phyloP scores from a whole-genome alignment of 768 basidiomycete species.

The Infundibulicybe gibba region DNA sequence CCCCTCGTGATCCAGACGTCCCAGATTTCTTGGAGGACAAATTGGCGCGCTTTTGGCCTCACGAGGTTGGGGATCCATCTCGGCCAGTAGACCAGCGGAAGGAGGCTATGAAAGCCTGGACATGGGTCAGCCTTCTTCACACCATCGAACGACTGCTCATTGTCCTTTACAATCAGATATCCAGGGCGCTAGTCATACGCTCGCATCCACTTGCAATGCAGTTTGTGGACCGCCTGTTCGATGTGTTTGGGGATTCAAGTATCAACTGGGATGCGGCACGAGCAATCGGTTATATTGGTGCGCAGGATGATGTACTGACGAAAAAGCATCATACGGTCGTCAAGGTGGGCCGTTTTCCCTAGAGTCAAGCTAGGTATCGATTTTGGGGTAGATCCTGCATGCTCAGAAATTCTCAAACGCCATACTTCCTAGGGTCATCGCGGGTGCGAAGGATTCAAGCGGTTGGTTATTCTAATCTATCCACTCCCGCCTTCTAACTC shows the following conservation, averaged over 20 bases:
- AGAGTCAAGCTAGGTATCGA: not conserved
- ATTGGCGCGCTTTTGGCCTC: constrained; percentile 45
- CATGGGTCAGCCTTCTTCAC: constrained; percentile 49
- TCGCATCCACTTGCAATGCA: constrained; percentile 55
- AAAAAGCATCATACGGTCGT: constrained; percentile 78
- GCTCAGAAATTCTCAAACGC: constrained; percentile 71
- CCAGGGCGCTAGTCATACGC: constrained; percentile 75
- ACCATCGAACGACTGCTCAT: not conserved
- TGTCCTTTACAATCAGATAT: constrained; percentile 43
- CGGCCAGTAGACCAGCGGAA: constrained; percentile 35
- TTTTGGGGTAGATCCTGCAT: constrained; percentile 55
- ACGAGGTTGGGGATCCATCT: constrained; percentile 35
- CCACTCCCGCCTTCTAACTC: too few relatives aligned
- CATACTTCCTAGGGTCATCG: constrained; percentile 75
- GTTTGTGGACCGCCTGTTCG: constrained; percentile 65
- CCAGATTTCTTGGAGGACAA: constrained; percentile 38
- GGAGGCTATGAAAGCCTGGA: constrained; percentile 57
- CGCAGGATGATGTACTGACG: constrained; percentile 59
- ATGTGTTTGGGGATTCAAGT: constrained; percentile 60
- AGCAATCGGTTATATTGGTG: constrained; percentile 65
- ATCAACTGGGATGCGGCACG: constrained; percentile 75
- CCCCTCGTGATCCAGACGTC: constrained; percentile 34
- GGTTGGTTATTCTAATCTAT: constrained; percentile 33
- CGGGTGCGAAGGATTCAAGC: constrained; percentile 51
- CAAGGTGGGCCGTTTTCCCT: constrained; percentile 47